Conservation (phyloP, 176 grass and related monocot species). For the Panicum miliaceum region DNA sequence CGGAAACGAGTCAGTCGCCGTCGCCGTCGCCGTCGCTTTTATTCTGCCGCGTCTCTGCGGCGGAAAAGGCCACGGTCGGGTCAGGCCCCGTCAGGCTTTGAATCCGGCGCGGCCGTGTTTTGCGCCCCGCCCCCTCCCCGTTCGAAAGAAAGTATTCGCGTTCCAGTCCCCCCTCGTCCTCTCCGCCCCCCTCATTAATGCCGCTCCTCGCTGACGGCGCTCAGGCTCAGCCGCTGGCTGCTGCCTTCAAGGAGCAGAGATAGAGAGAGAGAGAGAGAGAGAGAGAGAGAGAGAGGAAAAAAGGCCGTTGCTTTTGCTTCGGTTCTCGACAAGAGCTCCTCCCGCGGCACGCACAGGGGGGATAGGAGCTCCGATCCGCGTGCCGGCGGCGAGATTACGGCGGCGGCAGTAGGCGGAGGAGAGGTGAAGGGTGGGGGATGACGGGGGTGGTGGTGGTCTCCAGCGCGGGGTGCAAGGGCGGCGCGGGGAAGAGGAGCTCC, state of each 20-base stretch:
- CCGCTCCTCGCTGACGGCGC: constrained; percentile 29
- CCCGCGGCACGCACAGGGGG: background rate
- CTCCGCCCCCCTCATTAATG: constrained; percentile 43
- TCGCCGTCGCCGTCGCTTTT: constrained; percentile 30
- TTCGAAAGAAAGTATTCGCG: constrained; percentile 51
- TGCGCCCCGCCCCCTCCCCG: background rate
- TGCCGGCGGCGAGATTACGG: background rate
- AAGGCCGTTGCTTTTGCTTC: constrained; percentile 27
- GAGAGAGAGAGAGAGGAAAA: background rate
- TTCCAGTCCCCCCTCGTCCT: background rate
- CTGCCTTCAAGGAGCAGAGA: constrained; percentile 22
- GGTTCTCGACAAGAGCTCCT: constrained; percentile 2
- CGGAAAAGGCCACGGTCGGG: constrained; percentile 34
- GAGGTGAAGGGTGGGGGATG: constrained; percentile 29
- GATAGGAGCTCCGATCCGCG: constrained; percentile 26
- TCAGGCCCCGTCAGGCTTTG: constrained; percentile 48
- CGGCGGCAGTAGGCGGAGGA: background rate
- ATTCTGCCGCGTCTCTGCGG: constrained; percentile 24
- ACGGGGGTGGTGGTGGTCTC: constrained; percentile 80
- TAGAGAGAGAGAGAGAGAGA: constrained; percentile 5
- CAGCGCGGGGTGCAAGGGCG: constrained; percentile 67
- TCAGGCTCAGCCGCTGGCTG: constrained; percentile 37
- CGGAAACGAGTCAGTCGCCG: constrained; percentile 13
- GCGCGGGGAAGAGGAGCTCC: background rate
- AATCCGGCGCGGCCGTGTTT: constrained; percentile 2